phyloP scores from a whole-genome alignment of 768 basidiomycete species.

The Rhizopogon vulgaris region DNA sequence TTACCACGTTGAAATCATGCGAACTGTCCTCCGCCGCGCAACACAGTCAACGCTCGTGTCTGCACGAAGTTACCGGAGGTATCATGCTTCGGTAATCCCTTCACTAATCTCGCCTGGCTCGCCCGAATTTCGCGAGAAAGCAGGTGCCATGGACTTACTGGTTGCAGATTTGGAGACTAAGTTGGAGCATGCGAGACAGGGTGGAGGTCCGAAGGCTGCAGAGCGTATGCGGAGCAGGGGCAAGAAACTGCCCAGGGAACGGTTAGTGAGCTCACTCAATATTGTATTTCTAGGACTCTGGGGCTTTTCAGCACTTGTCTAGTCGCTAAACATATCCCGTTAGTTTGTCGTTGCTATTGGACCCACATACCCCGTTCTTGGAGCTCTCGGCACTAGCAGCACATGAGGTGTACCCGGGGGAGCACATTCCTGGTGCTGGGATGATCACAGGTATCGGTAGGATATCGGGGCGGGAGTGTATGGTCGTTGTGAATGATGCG shows the following conservation, averaged over 20 bases:
- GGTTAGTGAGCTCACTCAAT: constrained; percentile 35
- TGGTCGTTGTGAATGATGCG: constrained; percentile 91
- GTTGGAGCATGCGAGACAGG: constrained; percentile 51
- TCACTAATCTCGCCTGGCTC: constrained; percentile 63
- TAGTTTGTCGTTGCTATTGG: constrained; percentile 70
- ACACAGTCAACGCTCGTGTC: constrained; percentile 1
- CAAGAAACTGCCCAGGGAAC: constrained; percentile 78
- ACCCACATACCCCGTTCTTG: constrained; percentile 84
- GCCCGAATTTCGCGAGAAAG: constrained; percentile 64
- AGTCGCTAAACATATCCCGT: constrained; percentile 1
- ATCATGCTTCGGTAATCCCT: constrained; percentile 72
- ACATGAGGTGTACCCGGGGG: constrained; percentile 74
- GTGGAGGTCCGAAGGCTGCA: constrained; percentile 71
- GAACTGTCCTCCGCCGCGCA: constrained; percentile 10
- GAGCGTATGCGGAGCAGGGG: constrained; percentile 72
- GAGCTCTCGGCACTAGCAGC: constrained; percentile 85
- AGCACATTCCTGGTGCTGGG: constrained; percentile 81
- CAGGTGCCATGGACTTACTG: constrained; percentile 63
- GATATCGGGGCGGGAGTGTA: constrained; percentile 76
- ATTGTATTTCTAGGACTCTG: background rate
- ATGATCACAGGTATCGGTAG: constrained; percentile 84
- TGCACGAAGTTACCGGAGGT: constrained; percentile 26
- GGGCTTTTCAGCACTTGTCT: background rate
- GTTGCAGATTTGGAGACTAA: constrained; percentile 60
- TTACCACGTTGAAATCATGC: constrained; percentile 6